These are phyloP conservation scores for Crataegus laevigata DNA, from an alignment of 306 rosid genomes.

Conservation along the genomic window DNA sequence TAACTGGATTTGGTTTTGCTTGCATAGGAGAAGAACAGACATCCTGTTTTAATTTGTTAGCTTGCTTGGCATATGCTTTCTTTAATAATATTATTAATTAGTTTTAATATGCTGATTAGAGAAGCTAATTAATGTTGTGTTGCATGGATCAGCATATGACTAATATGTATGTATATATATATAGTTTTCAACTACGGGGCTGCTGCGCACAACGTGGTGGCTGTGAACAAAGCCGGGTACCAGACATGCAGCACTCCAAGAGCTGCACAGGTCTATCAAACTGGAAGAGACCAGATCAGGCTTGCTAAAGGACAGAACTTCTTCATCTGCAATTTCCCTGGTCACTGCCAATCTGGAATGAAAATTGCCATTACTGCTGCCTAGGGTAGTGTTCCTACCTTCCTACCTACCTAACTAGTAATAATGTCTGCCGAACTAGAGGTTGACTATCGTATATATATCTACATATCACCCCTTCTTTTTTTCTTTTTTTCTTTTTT, in stretches of 20 bases:
- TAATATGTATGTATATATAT: too few species aligned
- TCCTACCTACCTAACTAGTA: neutral
- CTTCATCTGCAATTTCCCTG: conserved; percentile 51
- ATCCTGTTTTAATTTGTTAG: too few species aligned
- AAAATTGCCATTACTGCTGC: conserved; percentile 52
- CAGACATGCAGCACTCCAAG: conserved; percentile 32
- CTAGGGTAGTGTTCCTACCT: neutral
- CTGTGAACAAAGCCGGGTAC: conserved; percentile 38
- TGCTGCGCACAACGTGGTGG: conserved; percentile 46
- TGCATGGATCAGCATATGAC: too few species aligned
- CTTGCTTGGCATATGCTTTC: too few species aligned
- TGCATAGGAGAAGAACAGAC: too few species aligned
- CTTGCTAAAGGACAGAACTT: conserved; percentile 47
- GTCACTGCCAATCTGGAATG: conserved; percentile 62
- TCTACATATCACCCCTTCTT: too few species aligned
- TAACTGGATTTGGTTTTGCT: too few species aligned
- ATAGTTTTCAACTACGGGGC: conserved; percentile 33
- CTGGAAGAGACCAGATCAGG: conserved; percentile 52
- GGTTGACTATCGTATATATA: neutral
- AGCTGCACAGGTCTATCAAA: conserved; percentile 28
- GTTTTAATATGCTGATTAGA: too few species aligned
- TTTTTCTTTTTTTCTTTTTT: too few species aligned
- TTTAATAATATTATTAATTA: too few species aligned
- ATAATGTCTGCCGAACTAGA: neutral
- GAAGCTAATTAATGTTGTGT: too few species aligned